phyloP scores from a whole-genome alignment of 163 green algal genomes.

The Scenedesmus sp. region DNA sequence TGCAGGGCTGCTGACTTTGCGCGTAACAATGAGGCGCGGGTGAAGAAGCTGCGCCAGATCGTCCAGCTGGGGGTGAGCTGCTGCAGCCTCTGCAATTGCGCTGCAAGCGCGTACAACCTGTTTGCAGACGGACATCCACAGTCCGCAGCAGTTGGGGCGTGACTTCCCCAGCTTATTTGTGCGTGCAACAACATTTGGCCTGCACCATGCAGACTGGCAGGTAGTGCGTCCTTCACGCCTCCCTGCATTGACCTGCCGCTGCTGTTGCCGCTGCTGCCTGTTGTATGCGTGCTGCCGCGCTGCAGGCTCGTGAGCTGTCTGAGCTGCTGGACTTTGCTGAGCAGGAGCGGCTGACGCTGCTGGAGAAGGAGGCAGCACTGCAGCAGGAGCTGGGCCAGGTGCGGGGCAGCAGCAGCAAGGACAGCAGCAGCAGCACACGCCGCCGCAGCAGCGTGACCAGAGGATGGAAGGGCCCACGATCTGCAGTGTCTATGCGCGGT shows the following conservation, averaged over 20 bases:
- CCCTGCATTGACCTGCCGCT: neutral
- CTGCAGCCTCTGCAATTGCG: neutral
- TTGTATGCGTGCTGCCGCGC: neutral
- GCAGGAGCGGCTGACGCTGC: slow-evolving; percentile 49
- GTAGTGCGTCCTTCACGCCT: neutral
- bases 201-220: neutral
- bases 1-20: slow-evolving; percentile 38
- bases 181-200: neutral
- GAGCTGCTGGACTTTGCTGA: slow-evolving; percentile 53
- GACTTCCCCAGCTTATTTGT: neutral
- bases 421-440: neutral
- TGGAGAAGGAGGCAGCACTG: slow-evolving; percentile 48
- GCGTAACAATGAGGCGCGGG: slow-evolving; percentile 42
- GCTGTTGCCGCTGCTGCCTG: neutral
- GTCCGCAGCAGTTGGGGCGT: neutral
- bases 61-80: slow-evolving; percentile 37
- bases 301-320: slow-evolving; percentile 45
- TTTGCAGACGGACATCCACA: neutral
- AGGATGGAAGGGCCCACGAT: neutral
- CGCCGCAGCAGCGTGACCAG: neutral
- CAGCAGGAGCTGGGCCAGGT: slow-evolving; percentile 42
- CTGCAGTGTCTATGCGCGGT: neutral
- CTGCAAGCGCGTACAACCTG: neutral
- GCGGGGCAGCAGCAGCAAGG: neutral
- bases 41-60: slow-evolving; percentile 47